Evolutionary conservation across 257 asterid genomes (phyloP).

Genomic region (Rhazya stricta): DNA sequence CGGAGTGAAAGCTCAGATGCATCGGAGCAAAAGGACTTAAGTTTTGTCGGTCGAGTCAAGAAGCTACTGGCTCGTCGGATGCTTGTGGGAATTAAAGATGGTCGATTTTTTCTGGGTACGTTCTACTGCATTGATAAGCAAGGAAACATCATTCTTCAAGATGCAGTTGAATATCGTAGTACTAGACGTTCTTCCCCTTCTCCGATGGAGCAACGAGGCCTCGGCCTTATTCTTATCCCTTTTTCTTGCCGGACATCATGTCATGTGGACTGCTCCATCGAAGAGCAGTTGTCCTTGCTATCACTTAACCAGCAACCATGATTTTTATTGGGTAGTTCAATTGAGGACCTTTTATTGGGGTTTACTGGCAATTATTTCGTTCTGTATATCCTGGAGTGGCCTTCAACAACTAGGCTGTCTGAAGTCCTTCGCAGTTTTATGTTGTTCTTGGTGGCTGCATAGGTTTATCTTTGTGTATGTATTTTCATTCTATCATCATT

Average conservation of each 20-base stretch:
- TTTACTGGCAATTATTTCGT: neutral
- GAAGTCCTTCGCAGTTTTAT: neutral
- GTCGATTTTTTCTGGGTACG: constrained; percentile 68
- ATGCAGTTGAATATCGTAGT: constrained; percentile 86
- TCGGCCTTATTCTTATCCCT: constrained; percentile 86
- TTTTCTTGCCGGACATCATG: constrained; percentile 65
- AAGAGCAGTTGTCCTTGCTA: constrained; percentile 57
- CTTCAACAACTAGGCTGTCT: neutral
- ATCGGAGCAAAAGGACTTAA: constrained; percentile 29
- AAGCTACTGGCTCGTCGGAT: constrained; percentile 53
- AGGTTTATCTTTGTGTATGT: neutral
- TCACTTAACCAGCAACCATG: constrained; percentile 40
- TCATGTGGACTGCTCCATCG: constrained; percentile 67
- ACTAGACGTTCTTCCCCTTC: constrained; percentile 65
- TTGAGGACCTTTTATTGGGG: neutral
- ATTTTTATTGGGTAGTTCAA: neutral
- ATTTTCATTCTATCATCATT: no score
- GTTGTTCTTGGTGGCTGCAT: neutral
- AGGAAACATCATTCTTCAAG: constrained; percentile 91
- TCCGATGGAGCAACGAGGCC: constrained; percentile 79
- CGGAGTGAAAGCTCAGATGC: constrained; percentile 27
- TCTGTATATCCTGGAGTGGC: neutral
- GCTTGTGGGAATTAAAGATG: constrained; percentile 78
- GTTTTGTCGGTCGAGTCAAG: constrained; percentile 44
- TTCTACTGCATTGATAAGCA: constrained; percentile 89